phyloP scores from a whole-genome alignment of 1,139 yeast species.

The Debaryomycetaceae sp. region DNA sequence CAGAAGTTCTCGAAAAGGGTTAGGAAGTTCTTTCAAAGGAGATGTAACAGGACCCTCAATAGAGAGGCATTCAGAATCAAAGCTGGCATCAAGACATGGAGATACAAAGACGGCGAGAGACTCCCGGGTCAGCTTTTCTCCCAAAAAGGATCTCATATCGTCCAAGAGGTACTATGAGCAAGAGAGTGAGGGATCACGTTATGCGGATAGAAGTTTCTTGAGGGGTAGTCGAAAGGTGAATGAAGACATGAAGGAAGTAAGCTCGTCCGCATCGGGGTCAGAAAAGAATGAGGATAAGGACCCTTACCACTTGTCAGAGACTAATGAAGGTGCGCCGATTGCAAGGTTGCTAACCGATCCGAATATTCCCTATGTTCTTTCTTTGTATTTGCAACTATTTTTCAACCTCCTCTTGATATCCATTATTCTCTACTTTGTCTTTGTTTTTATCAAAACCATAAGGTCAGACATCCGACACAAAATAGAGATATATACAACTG shows the following conservation, averaged over 20 bases:
- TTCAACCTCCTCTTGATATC: slow-evolving; percentile 61
- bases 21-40: not conserved
- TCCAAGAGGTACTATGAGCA: slow-evolving; percentile 5
- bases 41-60: slow-evolving; percentile 16
- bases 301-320: not conserved
- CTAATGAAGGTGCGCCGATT: not conserved
- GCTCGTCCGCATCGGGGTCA: not conserved
- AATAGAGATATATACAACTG: slow-evolving; percentile 59
- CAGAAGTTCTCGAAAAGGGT: slow-evolving; percentile 4
- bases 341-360: slow-evolving; percentile 37
- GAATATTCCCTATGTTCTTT: slow-evolving; percentile 60
- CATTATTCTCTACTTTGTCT: slow-evolving; percentile 51
- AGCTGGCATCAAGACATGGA: slow-evolving; percentile 26
- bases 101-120: slow-evolving; percentile 38
- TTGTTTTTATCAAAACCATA: slow-evolving; percentile 56
- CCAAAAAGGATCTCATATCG: slow-evolving; percentile 24
- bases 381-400: slow-evolving; percentile 67
- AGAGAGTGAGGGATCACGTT: slow-evolving; percentile 1
- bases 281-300: not conserved
- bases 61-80: slow-evolving; percentile 31
- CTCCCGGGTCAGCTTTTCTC: slow-evolving; percentile 44
- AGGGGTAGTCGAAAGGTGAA: slow-evolving; percentile 1
- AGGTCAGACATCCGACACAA: slow-evolving; percentile 68
- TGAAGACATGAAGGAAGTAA: not conserved
- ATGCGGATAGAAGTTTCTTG: slow-evolving; percentile 9